phyloP scores from a whole-genome alignment of 78 protist genomes.

The Dictyostelium discoideum region DNA sequence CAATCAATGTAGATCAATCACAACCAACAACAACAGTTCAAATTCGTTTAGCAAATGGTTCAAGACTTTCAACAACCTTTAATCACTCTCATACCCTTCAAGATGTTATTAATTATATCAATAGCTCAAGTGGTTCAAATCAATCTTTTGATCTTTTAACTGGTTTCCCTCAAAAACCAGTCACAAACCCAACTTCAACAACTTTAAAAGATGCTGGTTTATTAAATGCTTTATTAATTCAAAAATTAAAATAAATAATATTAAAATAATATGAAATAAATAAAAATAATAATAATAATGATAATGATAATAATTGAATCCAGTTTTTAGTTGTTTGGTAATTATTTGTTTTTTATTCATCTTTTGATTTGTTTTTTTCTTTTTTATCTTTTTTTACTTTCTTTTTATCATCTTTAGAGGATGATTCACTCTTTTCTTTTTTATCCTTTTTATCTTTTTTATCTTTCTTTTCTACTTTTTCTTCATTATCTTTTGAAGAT shows the following conservation, averaged over 20 bases:
- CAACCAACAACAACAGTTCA: constrained; percentile 67
- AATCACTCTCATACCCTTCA: constrained; percentile 50
- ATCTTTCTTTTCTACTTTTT: not conserved
- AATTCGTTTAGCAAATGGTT: constrained; percentile 74
- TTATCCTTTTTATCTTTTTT: not conserved
- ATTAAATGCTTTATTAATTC: constrained; percentile 31
- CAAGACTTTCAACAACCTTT: constrained; percentile 37
- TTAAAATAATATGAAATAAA: not conserved
- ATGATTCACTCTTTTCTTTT: not conserved
- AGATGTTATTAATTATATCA: constrained; percentile 47
- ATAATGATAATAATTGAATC: not conserved
- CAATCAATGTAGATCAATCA: constrained; percentile 27
- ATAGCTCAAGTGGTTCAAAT: not conserved
- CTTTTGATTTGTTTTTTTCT: not conserved
- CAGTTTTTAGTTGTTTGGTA: not conserved
- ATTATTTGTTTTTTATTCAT: not conserved
- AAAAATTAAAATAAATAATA: constrained; percentile 42
- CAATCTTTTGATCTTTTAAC: constrained; percentile 28
- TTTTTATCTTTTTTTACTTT: constrained; percentile 8
- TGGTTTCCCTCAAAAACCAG: constrained; percentile 77
- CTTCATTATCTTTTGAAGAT: not conserved
- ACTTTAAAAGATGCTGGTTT: constrained; percentile 56
- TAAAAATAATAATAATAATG: not conserved
- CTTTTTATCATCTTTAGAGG: not conserved
- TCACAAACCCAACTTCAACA: not conserved